Evolutionary conservation across 106 monocot genomes (phyloP).

Genomic region (Hemerocallis citrina): DNA sequence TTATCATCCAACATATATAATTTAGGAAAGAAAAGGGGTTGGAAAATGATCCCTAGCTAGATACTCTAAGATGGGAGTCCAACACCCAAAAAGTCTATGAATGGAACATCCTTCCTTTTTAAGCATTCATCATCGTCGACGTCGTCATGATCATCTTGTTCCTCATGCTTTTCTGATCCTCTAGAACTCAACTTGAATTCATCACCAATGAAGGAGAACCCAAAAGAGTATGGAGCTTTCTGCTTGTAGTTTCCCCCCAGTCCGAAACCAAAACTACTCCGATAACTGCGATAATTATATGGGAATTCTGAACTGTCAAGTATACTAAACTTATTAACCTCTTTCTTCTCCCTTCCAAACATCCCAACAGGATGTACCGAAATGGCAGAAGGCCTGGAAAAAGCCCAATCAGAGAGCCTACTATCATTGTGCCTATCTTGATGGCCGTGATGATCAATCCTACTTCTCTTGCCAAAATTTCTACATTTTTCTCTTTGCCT

Average conservation of each 20-base stretch:
- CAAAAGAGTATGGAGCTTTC: background rate
- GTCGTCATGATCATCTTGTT: background rate
- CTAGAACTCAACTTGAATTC: background rate
- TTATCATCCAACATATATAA: too few relatives aligned
- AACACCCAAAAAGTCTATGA: slow-evolving; percentile 68
- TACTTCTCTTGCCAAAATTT: slow-evolving; percentile 10
- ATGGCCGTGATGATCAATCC: background rate
- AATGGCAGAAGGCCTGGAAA: slow-evolving; percentile 1
- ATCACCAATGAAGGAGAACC: slow-evolving; percentile 9
- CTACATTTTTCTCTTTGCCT: slow-evolving; percentile 34
- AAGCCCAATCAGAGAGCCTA: slow-evolving; percentile 7
- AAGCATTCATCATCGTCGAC: slow-evolving; percentile 11
- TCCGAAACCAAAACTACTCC: background rate
- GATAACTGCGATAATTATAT: background rate
- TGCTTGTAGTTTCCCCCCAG: background rate
- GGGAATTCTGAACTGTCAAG: background rate
- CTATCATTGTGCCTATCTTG: background rate
- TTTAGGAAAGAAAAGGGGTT: too few relatives aligned
- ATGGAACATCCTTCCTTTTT: slow-evolving; percentile 28
- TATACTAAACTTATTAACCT: background rate
- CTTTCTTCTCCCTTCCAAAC: too few relatives aligned
- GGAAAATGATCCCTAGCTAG: too few relatives aligned
- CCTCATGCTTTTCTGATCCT: too few relatives aligned
- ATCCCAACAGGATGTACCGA: background rate
- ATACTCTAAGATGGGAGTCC: slow-evolving; percentile 28